These are phyloP conservation scores for Aaosphaeria arxii DNA, from an alignment of 2,329 filamentous ascomycete species.

Conservation along the genomic window DNA sequence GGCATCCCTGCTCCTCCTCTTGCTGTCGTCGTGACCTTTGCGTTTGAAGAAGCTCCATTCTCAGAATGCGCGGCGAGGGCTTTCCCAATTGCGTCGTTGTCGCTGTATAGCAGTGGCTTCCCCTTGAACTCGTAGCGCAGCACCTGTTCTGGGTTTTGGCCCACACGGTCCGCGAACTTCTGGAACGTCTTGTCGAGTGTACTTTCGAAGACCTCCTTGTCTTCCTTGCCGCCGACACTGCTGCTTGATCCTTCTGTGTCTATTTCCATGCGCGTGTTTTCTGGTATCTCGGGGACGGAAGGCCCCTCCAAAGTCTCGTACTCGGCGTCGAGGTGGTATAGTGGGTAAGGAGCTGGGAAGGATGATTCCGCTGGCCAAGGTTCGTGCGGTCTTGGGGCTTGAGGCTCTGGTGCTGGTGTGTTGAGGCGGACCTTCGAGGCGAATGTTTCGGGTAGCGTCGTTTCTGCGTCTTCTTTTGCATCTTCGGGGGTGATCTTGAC, in stretches of 20 bases:
- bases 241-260: constrained; percentile 34
- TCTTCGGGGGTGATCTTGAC: constrained; percentile 12
- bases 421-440: constrained; percentile 64
- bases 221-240: constrained; percentile 37
- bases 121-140: constrained; percentile 50
- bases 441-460: constrained; percentile 70
- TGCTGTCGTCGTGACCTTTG: constrained; percentile 27
- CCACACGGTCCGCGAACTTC: constrained; percentile 50
- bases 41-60: constrained; percentile 18
- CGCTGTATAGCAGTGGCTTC: constrained; percentile 70
- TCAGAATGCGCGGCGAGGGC: constrained; percentile 47
- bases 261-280: constrained; percentile 44
- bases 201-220: constrained; percentile 48
- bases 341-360: constrained; percentile 70
- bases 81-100: constrained; percentile 70
- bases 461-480: constrained; percentile 19
- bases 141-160: constrained; percentile 51
- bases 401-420: constrained; percentile 30
- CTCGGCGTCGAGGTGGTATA: constrained; percentile 81
- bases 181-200: constrained; percentile 51
- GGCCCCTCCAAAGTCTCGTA: constrained; percentile 77
- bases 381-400: constrained; percentile 49
- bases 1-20: constrained; percentile 56
- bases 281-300: constrained; percentile 48
- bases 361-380: constrained; percentile 71